Base-by-base conservation (phyloP, 345 rosid species). In the Rhodomyrtus tomentosa region DNA sequence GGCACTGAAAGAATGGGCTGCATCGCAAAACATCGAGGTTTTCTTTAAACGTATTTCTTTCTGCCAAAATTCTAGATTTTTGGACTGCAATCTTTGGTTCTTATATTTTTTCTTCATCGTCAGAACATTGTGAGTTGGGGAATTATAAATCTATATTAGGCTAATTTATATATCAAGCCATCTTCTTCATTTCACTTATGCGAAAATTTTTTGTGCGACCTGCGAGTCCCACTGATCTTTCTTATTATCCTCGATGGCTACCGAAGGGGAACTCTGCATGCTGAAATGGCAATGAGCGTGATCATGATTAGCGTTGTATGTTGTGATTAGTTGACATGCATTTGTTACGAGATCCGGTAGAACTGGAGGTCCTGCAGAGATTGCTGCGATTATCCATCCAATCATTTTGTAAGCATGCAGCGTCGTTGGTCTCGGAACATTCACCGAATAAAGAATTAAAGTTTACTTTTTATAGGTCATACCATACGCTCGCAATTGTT, bases 1-100 rank as follows among this genome's bases (percentile, higher is more conserved):
- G 84, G 93, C 91, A 53, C 85, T 96, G 89, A 91, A 88, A 90
- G 93, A 92, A 38, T 95, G 98, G 96, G 98, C 99, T 55, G 87
- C 90, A 73, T 92, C 92, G 8, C 89, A 91, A 88, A 98, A 94
- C 85, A 91, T 95, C 87, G 86, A 92, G 96, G 98, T 95, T 4
- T 62, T 48, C 16, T 38, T 29, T 49, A 3, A 6, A 52, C 83
- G 81, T 38, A 79, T 80, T 7, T 56, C 50, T 52, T 54, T 38
- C 79, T 3, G 20, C 45, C 25, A 68, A 68, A 68, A 0, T 36
- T 68, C 45, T 68, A 62, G 76, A 40, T 62, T 1, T 2, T 62
- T 2, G 2, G 51, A 62, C 42, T 62, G 15, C 45, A 36, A 8
- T 68, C 59, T 18, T 4, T 45, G 11, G 18, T 50, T 86, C n/a